phyloP scores from a whole-genome alignment of 2,329 filamentous ascomycete species.

The Aurifilum marmelostoma region DNA sequence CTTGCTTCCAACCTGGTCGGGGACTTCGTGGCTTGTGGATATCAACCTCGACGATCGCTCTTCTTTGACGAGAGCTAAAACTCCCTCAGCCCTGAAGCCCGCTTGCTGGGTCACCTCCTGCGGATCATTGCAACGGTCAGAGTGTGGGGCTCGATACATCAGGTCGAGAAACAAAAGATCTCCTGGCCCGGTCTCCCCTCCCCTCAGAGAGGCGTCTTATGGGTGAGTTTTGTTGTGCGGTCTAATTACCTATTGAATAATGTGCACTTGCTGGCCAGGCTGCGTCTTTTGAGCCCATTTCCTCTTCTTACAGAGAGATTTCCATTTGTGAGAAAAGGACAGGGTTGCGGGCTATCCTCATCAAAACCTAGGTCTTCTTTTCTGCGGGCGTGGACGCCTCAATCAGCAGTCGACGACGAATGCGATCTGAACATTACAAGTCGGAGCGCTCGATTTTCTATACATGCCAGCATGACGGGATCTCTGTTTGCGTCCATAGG shows the following conservation, averaged over 20 bases:
- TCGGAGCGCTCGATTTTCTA: not conserved
- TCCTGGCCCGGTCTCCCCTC: not conserved
- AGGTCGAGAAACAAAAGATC: conserved; percentile 5
- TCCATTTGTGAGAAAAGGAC: not conserved
- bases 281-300: not conserved
- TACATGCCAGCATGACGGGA: not conserved
- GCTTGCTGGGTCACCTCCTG: not conserved
- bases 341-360: not conserved
- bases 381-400: not conserved
- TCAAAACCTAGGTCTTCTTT: not conserved
- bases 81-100: not conserved
- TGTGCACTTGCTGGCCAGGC: conserved; percentile 5
- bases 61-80: not conserved
- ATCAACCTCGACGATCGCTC: not conserved
- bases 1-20: not conserved
- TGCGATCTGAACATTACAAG: not conserved
- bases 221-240: no score
- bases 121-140: conserved; percentile 5
- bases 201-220: not conserved
- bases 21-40: not conserved
- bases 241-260: not conserved
- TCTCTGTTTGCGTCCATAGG: conserved; percentile 23
- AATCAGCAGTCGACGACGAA: not conserved
- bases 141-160: not conserved
- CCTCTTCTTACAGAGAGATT: not conserved